These are phyloP conservation scores for Westerdykella sp. DNA, from an alignment of 2,329 filamentous ascomycete species.

Conservation along the genomic window DNA sequence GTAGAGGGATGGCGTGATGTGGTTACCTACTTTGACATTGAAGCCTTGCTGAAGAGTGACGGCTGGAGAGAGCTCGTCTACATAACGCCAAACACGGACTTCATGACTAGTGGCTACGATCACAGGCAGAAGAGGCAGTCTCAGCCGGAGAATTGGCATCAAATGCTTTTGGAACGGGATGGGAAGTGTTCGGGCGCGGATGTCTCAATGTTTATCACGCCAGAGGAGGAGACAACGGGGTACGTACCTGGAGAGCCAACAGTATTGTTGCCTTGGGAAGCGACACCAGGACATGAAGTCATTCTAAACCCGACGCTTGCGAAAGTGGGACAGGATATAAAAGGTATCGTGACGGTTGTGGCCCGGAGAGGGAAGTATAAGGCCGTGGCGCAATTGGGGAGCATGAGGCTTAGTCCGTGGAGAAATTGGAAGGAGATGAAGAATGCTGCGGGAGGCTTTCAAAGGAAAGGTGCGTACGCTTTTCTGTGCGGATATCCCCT, in stretches of 20 bases:
- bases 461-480: slow-evolving; percentile 19
- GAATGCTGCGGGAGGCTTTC: slow-evolving; percentile 18
- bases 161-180: slow-evolving; percentile 26
- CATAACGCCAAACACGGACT: slow-evolving; percentile 30
- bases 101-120: slow-evolving; percentile 30
- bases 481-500: neutral
- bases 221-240: slow-evolving; percentile 8
- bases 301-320: slow-evolving; percentile 23
- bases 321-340: slow-evolving; percentile 24
- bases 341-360: slow-evolving; percentile 28
- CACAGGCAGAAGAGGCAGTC: slow-evolving; percentile 20
- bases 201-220: slow-evolving; percentile 31
- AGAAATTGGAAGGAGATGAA: slow-evolving; percentile 30
- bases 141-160: slow-evolving; percentile 29
- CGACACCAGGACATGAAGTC: slow-evolving; percentile 25
- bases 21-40: slow-evolving; percentile 32
- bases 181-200: slow-evolving; percentile 19
- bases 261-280: slow-evolving; percentile 24
- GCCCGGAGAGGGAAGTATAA: slow-evolving; percentile 21
- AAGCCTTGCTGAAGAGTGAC: slow-evolving; percentile 25
- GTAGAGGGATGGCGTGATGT: slow-evolving; percentile 31
- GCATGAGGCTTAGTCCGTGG: slow-evolving; percentile 3
- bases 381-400: neutral
- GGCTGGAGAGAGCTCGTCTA: slow-evolving; percentile 31
- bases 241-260: neutral